Evolutionary conservation across 768 basidiomycete genomes (phyloP).

Genomic region (Pleurotus platypus): DNA sequence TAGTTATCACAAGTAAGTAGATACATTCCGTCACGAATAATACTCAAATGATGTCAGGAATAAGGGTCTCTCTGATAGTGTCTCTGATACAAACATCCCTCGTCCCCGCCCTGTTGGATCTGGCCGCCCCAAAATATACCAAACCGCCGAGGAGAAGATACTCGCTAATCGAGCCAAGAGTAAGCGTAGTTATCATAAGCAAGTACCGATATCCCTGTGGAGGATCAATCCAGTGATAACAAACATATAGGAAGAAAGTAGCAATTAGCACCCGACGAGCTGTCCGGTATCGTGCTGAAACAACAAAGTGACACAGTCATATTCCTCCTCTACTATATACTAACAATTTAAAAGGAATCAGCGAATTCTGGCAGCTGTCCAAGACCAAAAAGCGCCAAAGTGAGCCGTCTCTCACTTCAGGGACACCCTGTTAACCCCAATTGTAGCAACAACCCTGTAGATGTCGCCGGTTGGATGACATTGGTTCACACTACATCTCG

Average conservation of each 20-base stretch:
- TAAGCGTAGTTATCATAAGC: slow-evolving; percentile 11
- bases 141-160: slow-evolving; percentile 11
- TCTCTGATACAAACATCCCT: neutral
- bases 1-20: slow-evolving; percentile 10
- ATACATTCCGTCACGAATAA: neutral
- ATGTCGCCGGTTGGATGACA: neutral
- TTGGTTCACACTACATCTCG: neutral
- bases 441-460: neutral
- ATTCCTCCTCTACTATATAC: neutral
- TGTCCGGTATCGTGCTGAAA: neutral
- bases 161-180: slow-evolving; percentile 8
- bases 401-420: no score
- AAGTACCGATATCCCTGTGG: neutral
- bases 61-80: neutral
- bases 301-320: neutral
- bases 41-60: neutral
- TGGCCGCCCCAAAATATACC: slow-evolving; percentile 11
- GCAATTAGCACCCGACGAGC: neutral
- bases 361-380: neutral
- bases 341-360: no score
- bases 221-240: neutral
- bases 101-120: neutral
- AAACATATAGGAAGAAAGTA: neutral
- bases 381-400: neutral
- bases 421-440: no score